These are phyloP conservation scores for Pythium monospermum DNA, from an alignment of 352 stramenopile species.

Conservation along the genomic window DNA sequence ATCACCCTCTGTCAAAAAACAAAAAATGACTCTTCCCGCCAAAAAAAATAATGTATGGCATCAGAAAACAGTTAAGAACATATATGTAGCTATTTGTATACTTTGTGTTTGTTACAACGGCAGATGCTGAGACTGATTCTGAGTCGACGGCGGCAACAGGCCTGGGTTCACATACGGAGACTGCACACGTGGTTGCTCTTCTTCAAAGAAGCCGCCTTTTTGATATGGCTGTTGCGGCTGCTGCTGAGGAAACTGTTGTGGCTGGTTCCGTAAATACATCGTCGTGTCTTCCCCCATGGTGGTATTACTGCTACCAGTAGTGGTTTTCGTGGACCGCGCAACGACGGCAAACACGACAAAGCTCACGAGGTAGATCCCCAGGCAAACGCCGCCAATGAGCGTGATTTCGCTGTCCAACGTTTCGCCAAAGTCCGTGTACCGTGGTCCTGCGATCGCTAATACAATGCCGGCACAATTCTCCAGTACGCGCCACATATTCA, in stretches of 20 bases:
- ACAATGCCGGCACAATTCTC: slow-evolving; percentile 46
- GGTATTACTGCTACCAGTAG: slow-evolving; percentile 1
- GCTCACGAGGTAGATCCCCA: slow-evolving; percentile 28
- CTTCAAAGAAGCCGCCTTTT: too few relatives aligned
- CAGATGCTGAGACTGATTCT: slow-evolving; percentile 1
- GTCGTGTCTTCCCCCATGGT: slow-evolving; percentile 17
- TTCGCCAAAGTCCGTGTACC: slow-evolving; percentile 61
- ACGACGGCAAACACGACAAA: slow-evolving; percentile 27
- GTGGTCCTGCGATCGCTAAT: slow-evolving; percentile 31
- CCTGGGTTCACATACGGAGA: background rate
- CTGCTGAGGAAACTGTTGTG: background rate
- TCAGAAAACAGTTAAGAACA: slow-evolving; percentile 21
- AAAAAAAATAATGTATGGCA: background rate
- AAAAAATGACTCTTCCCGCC: background rate
- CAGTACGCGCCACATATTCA: slow-evolving; percentile 51
- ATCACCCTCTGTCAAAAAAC: slow-evolving; percentile 5
- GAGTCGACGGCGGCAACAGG: background rate
- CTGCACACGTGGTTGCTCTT: background rate
- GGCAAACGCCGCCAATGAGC: slow-evolving; percentile 32
- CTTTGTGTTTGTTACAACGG: background rate
- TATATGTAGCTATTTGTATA: slow-evolving; percentile 8
- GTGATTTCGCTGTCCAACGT: slow-evolving; percentile 34
- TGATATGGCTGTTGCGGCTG: background rate
- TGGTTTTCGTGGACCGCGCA: slow-evolving; percentile 8
- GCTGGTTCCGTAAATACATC: slow-evolving; percentile 13